These are phyloP conservation scores for Coemansia sp. DNA, from an alignment of 192 early-diverging fungal genomes.

Conservation along the genomic window DNA sequence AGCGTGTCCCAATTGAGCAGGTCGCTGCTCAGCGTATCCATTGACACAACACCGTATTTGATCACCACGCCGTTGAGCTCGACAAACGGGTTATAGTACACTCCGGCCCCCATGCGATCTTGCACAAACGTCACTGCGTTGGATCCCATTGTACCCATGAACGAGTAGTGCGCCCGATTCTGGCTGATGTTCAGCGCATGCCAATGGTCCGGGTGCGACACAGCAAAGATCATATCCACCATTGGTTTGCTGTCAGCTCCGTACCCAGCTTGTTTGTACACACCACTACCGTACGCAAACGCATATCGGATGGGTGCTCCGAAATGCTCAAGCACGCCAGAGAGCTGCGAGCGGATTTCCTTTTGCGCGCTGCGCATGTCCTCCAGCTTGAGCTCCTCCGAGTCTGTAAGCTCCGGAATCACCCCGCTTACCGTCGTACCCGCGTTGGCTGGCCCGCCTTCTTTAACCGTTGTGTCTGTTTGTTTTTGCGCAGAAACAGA, in stretches of 20 bases:
- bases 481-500: not conserved
- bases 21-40: constrained; percentile 83
- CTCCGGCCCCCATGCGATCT: constrained; percentile 82
- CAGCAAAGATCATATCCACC: constrained; percentile 96
- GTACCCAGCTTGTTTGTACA: constrained; percentile 88
- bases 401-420: constrained; percentile 14
- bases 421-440: constrained; percentile 7
- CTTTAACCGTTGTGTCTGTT: not conserved
- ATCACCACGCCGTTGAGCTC: constrained; percentile 79
- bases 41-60: constrained; percentile 97
- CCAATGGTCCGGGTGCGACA: constrained; percentile 95
- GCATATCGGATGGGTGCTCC: constrained; percentile 60
- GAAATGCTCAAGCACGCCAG: constrained; percentile 30
- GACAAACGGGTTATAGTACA: constrained; percentile 96
- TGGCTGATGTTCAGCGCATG: constrained; percentile 95
- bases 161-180: constrained; percentile 90
- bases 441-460: not conserved
- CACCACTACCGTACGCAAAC: constrained; percentile 94
- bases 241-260: constrained; percentile 65
- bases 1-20: constrained; percentile 92
- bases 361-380: constrained; percentile 25
- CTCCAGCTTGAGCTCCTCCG: constrained; percentile 34
- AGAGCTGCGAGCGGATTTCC: constrained; percentile 25
- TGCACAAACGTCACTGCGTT: constrained; percentile 71
- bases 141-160: constrained; percentile 72